Percentiles rank a stretch among this genome's conserved stretches.
phyloP scores from a whole-genome alignment of 2,329 filamentous ascomycete species.

The Fusarium sp. region DNA sequence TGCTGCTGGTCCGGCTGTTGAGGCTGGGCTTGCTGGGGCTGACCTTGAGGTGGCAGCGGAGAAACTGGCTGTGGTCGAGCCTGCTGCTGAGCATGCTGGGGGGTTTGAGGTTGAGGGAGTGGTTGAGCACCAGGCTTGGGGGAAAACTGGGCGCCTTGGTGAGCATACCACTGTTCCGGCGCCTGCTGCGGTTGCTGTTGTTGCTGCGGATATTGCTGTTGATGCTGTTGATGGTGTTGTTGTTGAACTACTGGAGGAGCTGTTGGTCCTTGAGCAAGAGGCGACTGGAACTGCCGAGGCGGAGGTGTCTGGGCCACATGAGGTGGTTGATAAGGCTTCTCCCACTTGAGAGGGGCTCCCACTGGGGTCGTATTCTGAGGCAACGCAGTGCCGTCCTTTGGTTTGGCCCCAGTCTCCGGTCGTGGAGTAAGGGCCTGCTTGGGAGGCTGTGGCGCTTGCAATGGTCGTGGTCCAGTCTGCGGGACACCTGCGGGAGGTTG shows the following conservation, averaged over 20 bases:
- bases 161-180: conserved; percentile 42
- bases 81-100: conserved; percentile 42
- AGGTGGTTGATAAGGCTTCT: conserved; percentile 59
- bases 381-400: conserved; percentile 48
- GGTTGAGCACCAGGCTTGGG: conserved; percentile 43
- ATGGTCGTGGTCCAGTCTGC: conserved; percentile 52
- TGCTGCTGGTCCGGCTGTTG: conserved; percentile 33
- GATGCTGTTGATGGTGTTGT: conserved; percentile 35
- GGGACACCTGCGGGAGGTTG: conserved; percentile 56
- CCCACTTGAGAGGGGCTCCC: conserved; percentile 57
- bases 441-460: conserved; percentile 53
- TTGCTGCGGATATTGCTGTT: conserved; percentile 28
- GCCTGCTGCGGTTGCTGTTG: conserved; percentile 37
- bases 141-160: conserved; percentile 42
- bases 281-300: conserved; percentile 48
- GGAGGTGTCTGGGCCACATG: conserved; percentile 47
- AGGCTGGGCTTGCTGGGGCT: conserved; percentile 37
- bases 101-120: conserved; percentile 43
- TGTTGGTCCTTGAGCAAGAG: conserved; percentile 43
- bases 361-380: conserved; percentile 45
- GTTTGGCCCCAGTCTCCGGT: conserved; percentile 53
- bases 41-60: conserved; percentile 44
- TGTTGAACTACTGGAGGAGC: conserved; percentile 41
- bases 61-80: conserved; percentile 40
- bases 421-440: conserved; percentile 55